phyloP scores from a whole-genome alignment of 495 filamentous ascomycete genomes.

The Penicillium goetzii region DNA sequence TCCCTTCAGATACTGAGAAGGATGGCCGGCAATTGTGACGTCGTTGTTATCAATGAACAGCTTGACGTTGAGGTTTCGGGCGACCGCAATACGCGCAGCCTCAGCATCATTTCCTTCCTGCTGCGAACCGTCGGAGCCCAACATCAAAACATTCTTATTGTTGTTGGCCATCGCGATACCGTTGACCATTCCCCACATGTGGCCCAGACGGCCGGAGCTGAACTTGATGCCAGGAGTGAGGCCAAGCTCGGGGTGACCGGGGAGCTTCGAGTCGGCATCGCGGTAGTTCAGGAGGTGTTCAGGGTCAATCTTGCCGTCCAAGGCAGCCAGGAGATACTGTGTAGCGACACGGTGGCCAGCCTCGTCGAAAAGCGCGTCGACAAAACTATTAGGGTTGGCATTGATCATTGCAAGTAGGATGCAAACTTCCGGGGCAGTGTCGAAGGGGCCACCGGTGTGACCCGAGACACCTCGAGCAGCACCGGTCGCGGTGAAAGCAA shows the following conservation, averaged over 20 bases:
- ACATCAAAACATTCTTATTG: constrained; percentile 40
- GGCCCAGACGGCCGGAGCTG: constrained; percentile 45
- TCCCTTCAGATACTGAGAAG: constrained; percentile 42
- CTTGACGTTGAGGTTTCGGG: constrained; percentile 44
- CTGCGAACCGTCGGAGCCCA: constrained; percentile 47
- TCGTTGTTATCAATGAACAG: constrained; percentile 49
- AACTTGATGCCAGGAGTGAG: constrained; percentile 46
- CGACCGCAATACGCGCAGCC: constrained; percentile 44
- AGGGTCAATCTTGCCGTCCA: constrained; percentile 43
- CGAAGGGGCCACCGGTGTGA: constrained; percentile 48
- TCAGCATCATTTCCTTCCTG: constrained; percentile 50
- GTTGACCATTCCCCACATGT: constrained; percentile 49
- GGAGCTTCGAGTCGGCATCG: constrained; percentile 44
- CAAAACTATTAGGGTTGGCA: constrained; percentile 33
- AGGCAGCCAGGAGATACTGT: constrained; percentile 41
- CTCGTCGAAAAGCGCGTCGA: constrained; percentile 44
- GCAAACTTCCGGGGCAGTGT: constrained; percentile 47
- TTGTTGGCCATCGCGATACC: constrained; percentile 44
- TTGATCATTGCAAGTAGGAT: constrained; percentile 45
- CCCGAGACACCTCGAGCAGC: constrained; percentile 43
- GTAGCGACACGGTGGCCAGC: constrained; percentile 47
- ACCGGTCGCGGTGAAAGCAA: constrained; percentile 46
- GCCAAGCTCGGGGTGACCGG: constrained; percentile 46
- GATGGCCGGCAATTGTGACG: constrained; percentile 46
- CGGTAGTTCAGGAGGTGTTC: constrained; percentile 48